Evolutionary conservation across 108 stramenopile species (phyloP).

Genomic region (Asterionellopsis glacialis): DNA sequence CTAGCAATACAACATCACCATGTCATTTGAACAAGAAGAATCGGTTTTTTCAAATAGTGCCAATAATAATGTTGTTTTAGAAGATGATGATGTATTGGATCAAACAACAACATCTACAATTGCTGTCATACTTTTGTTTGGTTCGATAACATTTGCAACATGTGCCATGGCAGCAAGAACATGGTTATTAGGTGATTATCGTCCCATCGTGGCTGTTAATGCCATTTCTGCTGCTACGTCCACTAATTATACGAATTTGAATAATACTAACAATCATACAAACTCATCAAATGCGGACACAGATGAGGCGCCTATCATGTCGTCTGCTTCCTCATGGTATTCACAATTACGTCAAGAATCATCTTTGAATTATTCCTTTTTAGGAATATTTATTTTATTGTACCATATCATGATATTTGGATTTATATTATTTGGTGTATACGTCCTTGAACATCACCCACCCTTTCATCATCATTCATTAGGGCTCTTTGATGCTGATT

Average conservation of each 20-base stretch:
- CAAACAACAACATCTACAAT: slow-evolving; percentile 21
- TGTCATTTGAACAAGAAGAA: too few relatives aligned
- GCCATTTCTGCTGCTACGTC: too few relatives aligned
- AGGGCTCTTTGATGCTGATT: slow-evolving; percentile 34
- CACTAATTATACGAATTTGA: too few relatives aligned
- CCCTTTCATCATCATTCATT: slow-evolving; percentile 15
- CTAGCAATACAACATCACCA: too few relatives aligned
- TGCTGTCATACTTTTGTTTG: slow-evolving; percentile 36
- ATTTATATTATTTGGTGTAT: slow-evolving; percentile 22
- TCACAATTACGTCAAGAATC: neutral
- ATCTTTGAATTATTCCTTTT: slow-evolving; percentile 20
- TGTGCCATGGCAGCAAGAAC: slow-evolving; percentile 23
- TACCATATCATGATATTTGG: slow-evolving; percentile 36
- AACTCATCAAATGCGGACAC: neutral
- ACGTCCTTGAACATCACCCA: slow-evolving; percentile 33
- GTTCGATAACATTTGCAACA: slow-evolving; percentile 31
- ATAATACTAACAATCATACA: too few relatives aligned
- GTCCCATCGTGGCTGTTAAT: slow-evolving; percentile 15
- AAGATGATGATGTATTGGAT: slow-evolving; percentile 7
- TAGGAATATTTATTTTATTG: slow-evolving; percentile 25
- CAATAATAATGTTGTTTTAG: too few relatives aligned
- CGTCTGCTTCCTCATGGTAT: too few relatives aligned
- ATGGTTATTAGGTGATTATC: slow-evolving; percentile 27
- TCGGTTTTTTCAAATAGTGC: too few relatives aligned
- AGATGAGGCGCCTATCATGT: neutral